phyloP scores from a whole-genome alignment of 345 rosid species.

The Kandelia obovata region DNA sequence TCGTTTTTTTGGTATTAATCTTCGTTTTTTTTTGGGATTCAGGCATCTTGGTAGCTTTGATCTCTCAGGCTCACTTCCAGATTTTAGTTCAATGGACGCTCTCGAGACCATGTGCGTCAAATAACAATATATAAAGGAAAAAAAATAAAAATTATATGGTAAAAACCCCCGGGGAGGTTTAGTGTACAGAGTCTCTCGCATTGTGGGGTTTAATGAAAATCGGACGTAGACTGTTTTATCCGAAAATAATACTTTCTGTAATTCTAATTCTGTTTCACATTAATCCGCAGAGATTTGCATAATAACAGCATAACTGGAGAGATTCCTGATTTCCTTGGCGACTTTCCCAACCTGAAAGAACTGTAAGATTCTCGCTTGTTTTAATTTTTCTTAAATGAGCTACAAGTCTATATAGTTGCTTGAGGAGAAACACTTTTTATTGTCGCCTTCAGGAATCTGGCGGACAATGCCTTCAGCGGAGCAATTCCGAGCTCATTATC shows the following conservation, averaged over 20 bases:
- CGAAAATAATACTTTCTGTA: too few species aligned
- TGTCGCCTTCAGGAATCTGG: conserved; percentile 19
- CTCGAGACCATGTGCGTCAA: conserved; percentile 37
- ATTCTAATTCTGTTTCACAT: neutral
- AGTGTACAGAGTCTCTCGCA: too few species aligned
- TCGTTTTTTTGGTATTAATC: too few species aligned
- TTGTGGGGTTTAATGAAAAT: too few species aligned
- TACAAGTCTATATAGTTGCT: too few species aligned
- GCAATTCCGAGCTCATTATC: conserved; percentile 20
- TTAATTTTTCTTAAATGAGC: too few species aligned
- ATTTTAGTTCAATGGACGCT: conserved; percentile 46
- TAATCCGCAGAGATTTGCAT: conserved; percentile 18
- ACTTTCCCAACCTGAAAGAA: conserved; percentile 6
- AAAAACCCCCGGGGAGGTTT: too few species aligned
- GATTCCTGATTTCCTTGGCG: conserved; percentile 29
- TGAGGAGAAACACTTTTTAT: too few species aligned
- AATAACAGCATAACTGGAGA: conserved; percentile 20
- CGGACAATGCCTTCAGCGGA: conserved; percentile 19
- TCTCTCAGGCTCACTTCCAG: conserved; percentile 40
- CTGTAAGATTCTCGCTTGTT: conserved; percentile 15
- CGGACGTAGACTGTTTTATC: too few species aligned
- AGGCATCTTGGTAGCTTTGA: conserved; percentile 35
- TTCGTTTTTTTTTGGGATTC: conserved; percentile 6
- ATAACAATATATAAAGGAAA: neutral
- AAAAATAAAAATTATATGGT: neutral